Conservation (phyloP, 495 filamentous ascomycete genomes). For the Friedmanniomyces simplex region DNA sequence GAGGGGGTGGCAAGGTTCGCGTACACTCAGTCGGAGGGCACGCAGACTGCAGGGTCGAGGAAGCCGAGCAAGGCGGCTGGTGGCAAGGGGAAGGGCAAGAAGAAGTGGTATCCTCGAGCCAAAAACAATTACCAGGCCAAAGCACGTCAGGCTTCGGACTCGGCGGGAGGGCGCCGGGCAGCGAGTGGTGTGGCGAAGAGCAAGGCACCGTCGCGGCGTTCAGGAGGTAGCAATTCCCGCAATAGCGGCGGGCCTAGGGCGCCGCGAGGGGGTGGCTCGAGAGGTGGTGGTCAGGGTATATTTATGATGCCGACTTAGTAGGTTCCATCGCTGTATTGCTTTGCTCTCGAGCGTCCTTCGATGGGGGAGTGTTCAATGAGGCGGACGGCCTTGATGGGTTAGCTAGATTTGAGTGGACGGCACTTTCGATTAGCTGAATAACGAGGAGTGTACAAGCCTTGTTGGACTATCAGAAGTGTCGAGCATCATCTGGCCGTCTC, state of each 20-base stretch:
- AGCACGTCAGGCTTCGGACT: neutral
- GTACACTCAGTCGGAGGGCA: neutral
- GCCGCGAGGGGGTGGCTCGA: neutral
- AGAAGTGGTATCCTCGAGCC: neutral
- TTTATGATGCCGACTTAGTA: neutral
- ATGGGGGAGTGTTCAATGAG: too few relatives aligned
- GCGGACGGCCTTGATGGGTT: too few relatives aligned
- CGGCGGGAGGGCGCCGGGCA: neutral
- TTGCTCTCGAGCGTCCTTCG: neutral
- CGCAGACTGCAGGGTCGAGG: neutral
- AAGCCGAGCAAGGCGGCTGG: neutral
- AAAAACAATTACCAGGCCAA: neutral
- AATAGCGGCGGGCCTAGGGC: neutral
- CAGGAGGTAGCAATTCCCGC: neutral
- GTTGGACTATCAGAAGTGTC: too few relatives aligned
- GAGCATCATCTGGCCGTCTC: neutral
- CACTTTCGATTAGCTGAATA: too few relatives aligned
- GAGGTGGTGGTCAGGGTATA: neutral
- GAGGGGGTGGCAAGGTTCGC: slow-evolving; percentile 3
- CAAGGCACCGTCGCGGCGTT: slow-evolving; percentile 1
- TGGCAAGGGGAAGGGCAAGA: neutral
- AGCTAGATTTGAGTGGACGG: too few relatives aligned
- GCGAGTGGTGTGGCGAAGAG: slow-evolving; percentile 4
- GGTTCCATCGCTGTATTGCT: neutral
- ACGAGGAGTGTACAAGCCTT: too few relatives aligned